These are phyloP conservation scores for Penicillium crustosum DNA, from an alignment of 2,329 filamentous ascomycete genomes.

Conservation along the genomic window DNA sequence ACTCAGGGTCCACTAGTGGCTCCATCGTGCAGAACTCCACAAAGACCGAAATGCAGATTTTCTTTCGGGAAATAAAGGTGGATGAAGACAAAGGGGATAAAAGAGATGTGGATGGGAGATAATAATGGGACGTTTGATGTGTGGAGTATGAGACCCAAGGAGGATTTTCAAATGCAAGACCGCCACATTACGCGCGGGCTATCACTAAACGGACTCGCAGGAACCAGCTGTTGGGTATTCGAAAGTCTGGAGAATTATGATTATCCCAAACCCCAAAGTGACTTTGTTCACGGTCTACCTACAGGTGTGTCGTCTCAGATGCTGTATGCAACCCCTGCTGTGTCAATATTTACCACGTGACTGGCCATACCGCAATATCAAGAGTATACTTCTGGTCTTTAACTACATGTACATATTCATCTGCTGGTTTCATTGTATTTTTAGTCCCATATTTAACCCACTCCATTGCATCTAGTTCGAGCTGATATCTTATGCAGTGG, in stretches of 20 bases:
- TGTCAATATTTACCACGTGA: constrained; percentile 3
- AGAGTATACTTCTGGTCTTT: neutral
- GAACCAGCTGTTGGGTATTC: neutral
- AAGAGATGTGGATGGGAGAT: neutral
- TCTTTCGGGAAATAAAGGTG: neutral
- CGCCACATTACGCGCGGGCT: neutral
- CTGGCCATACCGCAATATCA: constrained; percentile 7
- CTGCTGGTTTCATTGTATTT: too few species aligned
- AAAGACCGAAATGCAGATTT: neutral
- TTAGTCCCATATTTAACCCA: too few species aligned
- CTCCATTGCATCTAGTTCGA: neutral
- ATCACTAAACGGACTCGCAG: neutral
- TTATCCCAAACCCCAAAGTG: neutral
- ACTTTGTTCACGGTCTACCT: neutral
- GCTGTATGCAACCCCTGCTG: constrained; percentile 4
- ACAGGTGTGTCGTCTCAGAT: neutral
- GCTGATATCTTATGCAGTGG: neutral
- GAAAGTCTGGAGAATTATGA: neutral
- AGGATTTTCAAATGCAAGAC: neutral
- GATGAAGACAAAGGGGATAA: neutral
- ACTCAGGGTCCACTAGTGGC: constrained; percentile 14
- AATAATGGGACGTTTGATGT: neutral
- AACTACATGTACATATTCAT: too few species aligned
- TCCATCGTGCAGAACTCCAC: constrained; percentile 2
- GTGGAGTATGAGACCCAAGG: constrained; percentile 1